Evolutionary conservation across 768 basidiomycete species (phyloP).

Genomic region (Rhodotorula graminis): DNA sequence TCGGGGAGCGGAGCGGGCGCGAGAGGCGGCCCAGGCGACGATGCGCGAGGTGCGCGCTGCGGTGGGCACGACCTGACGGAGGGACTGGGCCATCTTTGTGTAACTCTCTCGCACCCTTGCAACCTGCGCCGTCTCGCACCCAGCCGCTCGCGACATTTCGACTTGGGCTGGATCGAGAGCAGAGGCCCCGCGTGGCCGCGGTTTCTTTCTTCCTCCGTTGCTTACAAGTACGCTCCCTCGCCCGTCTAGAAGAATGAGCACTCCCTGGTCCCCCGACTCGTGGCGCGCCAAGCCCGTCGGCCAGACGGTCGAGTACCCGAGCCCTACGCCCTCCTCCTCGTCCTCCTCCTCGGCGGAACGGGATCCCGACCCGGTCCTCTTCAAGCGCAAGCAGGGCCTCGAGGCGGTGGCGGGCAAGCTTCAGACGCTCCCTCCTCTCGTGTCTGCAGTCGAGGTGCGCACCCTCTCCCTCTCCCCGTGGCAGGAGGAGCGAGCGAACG

Average conservation of each 20-base stretch:
- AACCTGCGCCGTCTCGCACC: too few relatives aligned
- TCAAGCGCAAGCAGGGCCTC: conserved; percentile 22
- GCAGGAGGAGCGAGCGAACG: too few relatives aligned
- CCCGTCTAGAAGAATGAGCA: not conserved
- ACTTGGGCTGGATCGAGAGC: too few relatives aligned
- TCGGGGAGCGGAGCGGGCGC: conserved; percentile 63
- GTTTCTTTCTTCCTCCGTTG: not conserved
- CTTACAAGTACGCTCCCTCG: not conserved
- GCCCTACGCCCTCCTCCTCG: not conserved
- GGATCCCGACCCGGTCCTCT: conserved; percentile 39
- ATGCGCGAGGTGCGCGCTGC: conserved; percentile 63
- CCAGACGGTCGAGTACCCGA: conserved; percentile 55
- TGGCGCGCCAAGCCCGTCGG: conserved; percentile 74
- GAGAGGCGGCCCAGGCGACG: conserved; percentile 58
- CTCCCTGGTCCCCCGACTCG: conserved; percentile 70
- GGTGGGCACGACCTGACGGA: conserved; percentile 55
- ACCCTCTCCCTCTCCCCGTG: too few relatives aligned
- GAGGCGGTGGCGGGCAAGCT: conserved; percentile 52
- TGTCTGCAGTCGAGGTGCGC: conserved; percentile 82
- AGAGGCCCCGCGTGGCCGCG: too few relatives aligned
- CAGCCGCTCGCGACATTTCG: too few relatives aligned
- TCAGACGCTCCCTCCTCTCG: conserved; percentile 73
- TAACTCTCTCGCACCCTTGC: too few relatives aligned
- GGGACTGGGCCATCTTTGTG: too few relatives aligned
- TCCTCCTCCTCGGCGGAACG: conserved; percentile 48